Evolutionary conservation across 2,329 filamentous ascomycete genomes (phyloP).

Genomic region (Neonectria faginata): DNA sequence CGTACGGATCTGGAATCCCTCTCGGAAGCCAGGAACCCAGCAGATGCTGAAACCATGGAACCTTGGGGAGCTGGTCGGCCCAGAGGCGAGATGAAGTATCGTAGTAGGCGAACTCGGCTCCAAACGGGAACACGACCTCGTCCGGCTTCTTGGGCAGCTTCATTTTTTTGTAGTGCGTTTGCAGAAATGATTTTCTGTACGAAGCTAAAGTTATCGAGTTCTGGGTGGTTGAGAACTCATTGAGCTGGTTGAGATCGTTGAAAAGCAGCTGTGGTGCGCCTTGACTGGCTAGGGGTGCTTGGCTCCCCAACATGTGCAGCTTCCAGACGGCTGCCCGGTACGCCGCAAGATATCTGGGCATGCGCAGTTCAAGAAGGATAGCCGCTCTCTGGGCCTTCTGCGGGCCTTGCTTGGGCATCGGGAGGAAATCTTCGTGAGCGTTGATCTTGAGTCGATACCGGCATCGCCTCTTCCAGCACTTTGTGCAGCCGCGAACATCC

Average conservation of each 20-base stretch:
- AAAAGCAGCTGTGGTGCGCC: constrained; percentile 12
- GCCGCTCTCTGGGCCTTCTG: constrained; percentile 45
- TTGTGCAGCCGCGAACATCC: constrained; percentile 24
- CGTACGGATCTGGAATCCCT: constrained; percentile 32
- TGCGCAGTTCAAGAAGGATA: constrained; percentile 62
- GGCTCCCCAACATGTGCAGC: constrained; percentile 30
- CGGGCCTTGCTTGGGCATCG: constrained; percentile 14
- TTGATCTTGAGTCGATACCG: constrained; percentile 34
- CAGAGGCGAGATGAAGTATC: constrained; percentile 29
- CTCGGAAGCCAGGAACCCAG: constrained; percentile 45
- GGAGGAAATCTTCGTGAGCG: constrained; percentile 43
- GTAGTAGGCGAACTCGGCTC: constrained; percentile 35
- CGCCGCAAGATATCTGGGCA: constrained; percentile 57
- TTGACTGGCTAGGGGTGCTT: not conserved
- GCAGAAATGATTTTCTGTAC: constrained; percentile 37
- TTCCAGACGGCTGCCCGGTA: constrained; percentile 38
- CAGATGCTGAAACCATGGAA: constrained; percentile 21
- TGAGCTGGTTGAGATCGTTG: not conserved
- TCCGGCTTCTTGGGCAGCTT: constrained; percentile 23
- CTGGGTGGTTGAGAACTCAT: not conserved
- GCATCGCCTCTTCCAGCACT: constrained; percentile 29
- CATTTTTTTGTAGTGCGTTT: constrained; percentile 43
- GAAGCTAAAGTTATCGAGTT: constrained; percentile 40
- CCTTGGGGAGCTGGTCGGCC: constrained; percentile 25
- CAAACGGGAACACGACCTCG: constrained; percentile 36